Conservation (phyloP, 129 eudicot species). For the Helianthus tuberosus region DNA sequence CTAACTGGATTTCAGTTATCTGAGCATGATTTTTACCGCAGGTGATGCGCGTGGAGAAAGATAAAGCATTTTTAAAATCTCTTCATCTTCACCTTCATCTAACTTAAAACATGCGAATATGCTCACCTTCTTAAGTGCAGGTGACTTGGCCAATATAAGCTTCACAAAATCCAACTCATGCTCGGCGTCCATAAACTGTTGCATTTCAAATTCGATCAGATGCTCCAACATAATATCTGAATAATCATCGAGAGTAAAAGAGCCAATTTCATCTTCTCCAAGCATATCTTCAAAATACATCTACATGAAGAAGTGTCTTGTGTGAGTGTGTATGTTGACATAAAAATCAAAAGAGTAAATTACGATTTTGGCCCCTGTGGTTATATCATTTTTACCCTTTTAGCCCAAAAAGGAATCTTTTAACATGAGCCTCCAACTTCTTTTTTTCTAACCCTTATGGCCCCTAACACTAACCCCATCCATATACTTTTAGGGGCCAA, state of each 20-base stretch:
- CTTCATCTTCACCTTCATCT: not conserved
- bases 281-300: not conserved
- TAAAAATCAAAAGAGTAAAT: not conserved
- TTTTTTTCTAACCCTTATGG: no score
- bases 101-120: not conserved
- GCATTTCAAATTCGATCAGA: not conserved
- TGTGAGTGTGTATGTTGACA: not conserved
- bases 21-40: not conserved
- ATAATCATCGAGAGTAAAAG: not conserved
- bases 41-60: not conserved
- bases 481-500: no score
- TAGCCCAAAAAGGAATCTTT: no score
- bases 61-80: not conserved
- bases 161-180: slow-evolving; percentile 12
- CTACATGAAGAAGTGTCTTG: not conserved
- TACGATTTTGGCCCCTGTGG: no score
- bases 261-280: not conserved
- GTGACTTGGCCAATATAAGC: slow-evolving; percentile 11
- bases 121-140: slow-evolving; percentile 5
- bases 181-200: not conserved
- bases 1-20: not conserved
- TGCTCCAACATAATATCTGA: slow-evolving; percentile 10
- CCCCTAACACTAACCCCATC: no score
- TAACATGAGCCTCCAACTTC: no score
- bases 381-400: no score